phyloP scores from a whole-genome alignment of 345 rosid genomes.

The Microcos paniculata region DNA sequence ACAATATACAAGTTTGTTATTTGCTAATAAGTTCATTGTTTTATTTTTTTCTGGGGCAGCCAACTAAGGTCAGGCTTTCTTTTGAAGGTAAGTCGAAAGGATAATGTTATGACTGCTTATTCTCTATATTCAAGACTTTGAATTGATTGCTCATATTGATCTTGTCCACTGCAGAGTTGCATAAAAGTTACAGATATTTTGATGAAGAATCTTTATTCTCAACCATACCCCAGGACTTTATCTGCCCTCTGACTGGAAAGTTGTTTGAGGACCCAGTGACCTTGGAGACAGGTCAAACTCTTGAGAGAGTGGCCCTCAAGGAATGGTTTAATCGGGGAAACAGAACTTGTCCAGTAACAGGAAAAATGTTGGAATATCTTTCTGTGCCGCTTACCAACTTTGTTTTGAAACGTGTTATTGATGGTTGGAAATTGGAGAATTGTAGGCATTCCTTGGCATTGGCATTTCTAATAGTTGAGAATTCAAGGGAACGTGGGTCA shows the following conservation, averaged over 20 bases:
- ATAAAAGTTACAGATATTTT: conserved; percentile 17
- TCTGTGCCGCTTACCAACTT: conserved; percentile 49
- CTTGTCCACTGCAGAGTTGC: conserved; percentile 33
- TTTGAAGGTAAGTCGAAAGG: conserved; percentile 36
- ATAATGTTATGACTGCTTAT: not conserved
- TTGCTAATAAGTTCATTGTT: not conserved
- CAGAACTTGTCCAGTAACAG: conserved; percentile 57
- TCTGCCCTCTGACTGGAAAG: conserved; percentile 56
- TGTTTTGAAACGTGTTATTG: conserved; percentile 47
- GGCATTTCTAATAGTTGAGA: conserved; percentile 28
- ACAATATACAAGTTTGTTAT: not conserved
- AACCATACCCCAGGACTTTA: conserved; percentile 42
- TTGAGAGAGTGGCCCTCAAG: conserved; percentile 51
- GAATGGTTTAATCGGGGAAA: conserved; percentile 61
- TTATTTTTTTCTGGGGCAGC: conserved; percentile 26
- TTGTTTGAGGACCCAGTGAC: conserved; percentile 66
- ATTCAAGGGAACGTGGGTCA: conserved; percentile 10
- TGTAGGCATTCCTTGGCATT: conserved; percentile 24
- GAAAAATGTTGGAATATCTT: conserved; percentile 40
- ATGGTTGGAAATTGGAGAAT: conserved; percentile 45
- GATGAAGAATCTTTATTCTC: conserved; percentile 31
- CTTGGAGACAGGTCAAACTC: conserved; percentile 62
- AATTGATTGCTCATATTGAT: conserved; percentile 15
- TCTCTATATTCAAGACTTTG: conserved; percentile 1
- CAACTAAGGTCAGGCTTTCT: conserved; percentile 7